Evolutionary conservation across 768 basidiomycete species (phyloP).

Genomic region (Boletus subcaerulescens): DNA sequence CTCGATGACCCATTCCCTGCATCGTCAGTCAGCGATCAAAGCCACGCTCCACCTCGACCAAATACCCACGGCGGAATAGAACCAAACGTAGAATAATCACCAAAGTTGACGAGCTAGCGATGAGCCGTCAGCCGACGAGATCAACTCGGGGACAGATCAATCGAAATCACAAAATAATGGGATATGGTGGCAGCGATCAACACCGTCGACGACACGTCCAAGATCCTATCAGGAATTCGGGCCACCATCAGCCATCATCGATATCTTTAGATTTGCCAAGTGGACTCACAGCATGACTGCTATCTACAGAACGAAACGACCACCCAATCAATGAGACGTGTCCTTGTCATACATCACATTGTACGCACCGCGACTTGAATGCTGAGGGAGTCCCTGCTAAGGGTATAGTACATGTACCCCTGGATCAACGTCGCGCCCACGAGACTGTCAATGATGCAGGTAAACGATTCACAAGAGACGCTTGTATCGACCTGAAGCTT

Average conservation of each 20-base stretch:
- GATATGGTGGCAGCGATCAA: background rate
- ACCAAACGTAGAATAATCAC: background rate
- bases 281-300: background rate
- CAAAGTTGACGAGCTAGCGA: background rate
- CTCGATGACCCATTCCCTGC: slow-evolving; percentile 1
- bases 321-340: background rate
- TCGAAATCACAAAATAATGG: background rate
- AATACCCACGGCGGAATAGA: background rate
- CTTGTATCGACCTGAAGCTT: background rate
- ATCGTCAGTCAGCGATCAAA: background rate
- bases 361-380: background rate
- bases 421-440: slow-evolving; percentile 3
- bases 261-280: background rate
- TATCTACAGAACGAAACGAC: background rate
- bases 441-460: background rate
- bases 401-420: slow-evolving; percentile 2
- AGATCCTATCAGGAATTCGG: background rate
- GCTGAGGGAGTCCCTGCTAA: background rate
- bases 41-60: background rate
- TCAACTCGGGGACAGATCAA: background rate
- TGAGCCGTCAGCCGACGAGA: background rate
- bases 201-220: slow-evolving; percentile 2
- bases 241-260: background rate
- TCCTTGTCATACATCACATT: too few species aligned
- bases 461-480: background rate